These are phyloP conservation scores for Chlorella ohadii DNA, from an alignment of 139 green algal genomes.

Conservation along the genomic window DNA sequence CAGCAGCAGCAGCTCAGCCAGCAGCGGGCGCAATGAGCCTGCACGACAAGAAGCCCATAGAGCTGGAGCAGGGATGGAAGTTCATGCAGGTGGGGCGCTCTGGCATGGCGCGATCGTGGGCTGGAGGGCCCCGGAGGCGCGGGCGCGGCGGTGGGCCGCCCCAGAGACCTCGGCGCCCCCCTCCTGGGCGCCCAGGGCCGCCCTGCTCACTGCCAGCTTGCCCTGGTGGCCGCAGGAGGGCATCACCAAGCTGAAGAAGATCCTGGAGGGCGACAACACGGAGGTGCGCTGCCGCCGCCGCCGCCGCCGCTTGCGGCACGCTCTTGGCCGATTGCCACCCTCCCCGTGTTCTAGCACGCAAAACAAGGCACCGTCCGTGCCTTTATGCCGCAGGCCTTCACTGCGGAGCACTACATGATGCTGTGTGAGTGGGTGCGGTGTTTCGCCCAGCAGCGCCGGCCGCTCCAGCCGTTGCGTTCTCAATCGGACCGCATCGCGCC, in stretches of 20 bases:
- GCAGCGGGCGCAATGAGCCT: not conserved
- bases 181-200: not conserved
- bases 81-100: slow-evolving; percentile 81
- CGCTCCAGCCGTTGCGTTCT: not conserved
- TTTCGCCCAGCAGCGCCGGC: not conserved
- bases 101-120: not conserved
- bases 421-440: slow-evolving; percentile 65
- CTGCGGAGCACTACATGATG: slow-evolving; percentile 96
- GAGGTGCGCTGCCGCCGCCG: slow-evolving; percentile 14
- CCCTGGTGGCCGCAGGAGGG: slow-evolving; percentile 70
- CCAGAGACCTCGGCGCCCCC: not conserved
- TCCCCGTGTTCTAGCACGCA: too few species aligned
- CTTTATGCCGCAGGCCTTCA: slow-evolving; percentile 72
- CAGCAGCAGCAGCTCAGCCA: slow-evolving; percentile 5
- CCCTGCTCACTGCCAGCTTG: not conserved
- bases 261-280: slow-evolving; percentile 80
- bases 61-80: slow-evolving; percentile 92
- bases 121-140: not conserved
- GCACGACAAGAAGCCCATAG: slow-evolving; percentile 58
- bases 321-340: too few species aligned
- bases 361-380: too few species aligned
- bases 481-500: too few species aligned
- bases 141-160: not conserved
- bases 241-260: slow-evolving; percentile 94
- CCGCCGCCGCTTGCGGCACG: not conserved